Evolutionary conservation across 257 asterid species (phyloP).

Genomic region (Craterostigma plantagineum): DNA sequence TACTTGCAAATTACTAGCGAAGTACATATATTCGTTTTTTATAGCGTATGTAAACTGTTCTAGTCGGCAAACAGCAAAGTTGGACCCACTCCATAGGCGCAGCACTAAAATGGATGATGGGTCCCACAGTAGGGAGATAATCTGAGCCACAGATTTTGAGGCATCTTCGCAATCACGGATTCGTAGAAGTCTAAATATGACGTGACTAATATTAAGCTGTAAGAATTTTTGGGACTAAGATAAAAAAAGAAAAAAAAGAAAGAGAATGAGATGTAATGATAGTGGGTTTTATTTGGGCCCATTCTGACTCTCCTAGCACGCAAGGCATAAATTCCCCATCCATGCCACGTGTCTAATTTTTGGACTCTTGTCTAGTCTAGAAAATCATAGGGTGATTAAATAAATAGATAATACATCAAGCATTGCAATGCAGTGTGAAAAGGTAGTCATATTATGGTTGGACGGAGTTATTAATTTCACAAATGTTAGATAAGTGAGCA

Average conservation of each 20-base stretch:
- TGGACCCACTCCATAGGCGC: conserved; percentile 13
- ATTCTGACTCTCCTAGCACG: conserved; percentile 31
- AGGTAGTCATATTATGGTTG: too few species aligned
- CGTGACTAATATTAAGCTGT: conserved; percentile 19
- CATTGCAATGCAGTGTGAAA: too few species aligned
- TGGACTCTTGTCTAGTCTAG: too few species aligned
- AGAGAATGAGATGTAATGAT: too few species aligned
- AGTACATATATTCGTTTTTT: too few species aligned
- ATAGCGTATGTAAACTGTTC: too few species aligned
- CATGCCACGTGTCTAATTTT: conserved; percentile 22
- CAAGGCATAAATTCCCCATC: conserved; percentile 40
- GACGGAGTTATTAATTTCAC: too few species aligned
- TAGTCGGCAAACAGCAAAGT: too few species aligned
- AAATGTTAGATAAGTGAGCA: too few species aligned
- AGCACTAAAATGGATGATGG: background rate
- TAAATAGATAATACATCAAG: too few species aligned
- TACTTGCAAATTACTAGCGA: too few species aligned
- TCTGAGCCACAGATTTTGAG: conserved; percentile 14
- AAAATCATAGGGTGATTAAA: too few species aligned
- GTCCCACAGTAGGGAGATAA: background rate
- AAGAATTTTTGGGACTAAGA: conserved; percentile 60
- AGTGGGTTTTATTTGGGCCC: conserved; percentile 19
- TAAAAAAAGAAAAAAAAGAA: conserved; percentile 26
- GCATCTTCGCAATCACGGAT: conserved; percentile 40
- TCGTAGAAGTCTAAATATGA: conserved; percentile 24